A percentile compares a stretch with the other conserved stretches of the same genome.
Evolutionary conservation across 768 basidiomycete species (phyloP).

Genomic region (Xerocomus spinulosus): DNA sequence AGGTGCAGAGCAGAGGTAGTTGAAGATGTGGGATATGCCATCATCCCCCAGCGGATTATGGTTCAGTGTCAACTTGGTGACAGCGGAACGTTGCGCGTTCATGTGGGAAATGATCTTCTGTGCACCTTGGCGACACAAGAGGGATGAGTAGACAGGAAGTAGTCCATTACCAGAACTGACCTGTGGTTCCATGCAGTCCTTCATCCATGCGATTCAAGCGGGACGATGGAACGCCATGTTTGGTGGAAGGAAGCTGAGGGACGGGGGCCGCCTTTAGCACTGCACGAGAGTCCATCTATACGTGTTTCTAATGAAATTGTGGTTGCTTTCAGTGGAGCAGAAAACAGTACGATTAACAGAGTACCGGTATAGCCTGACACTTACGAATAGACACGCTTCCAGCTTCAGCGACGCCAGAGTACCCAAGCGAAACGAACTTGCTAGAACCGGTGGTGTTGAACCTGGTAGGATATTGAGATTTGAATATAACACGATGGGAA

Average conservation of each 20-base stretch:
- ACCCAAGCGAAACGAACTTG: too few relatives aligned
- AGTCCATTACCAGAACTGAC: constrained; percentile 8
- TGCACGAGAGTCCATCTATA: constrained; percentile 14
- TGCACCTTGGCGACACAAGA: constrained; percentile 41
- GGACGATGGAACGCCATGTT: constrained; percentile 6
- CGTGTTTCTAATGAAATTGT: too few relatives aligned
- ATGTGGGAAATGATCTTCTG: constrained; percentile 47
- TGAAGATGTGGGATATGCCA: constrained; percentile 51
- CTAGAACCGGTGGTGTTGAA: too few relatives aligned
- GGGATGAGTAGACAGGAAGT: neutral
- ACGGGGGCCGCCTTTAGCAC: neutral
- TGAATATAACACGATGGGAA: too few relatives aligned
- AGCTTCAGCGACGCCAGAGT: too few relatives aligned
- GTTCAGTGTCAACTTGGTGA: constrained; percentile 50
- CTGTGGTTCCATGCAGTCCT: constrained; percentile 20
- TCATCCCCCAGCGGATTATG: constrained; percentile 57
- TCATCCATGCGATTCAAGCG: constrained; percentile 17
- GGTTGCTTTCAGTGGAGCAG: too few relatives aligned
- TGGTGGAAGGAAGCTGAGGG: neutral
- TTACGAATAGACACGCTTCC: too few relatives aligned
- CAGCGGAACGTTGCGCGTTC: constrained; percentile 34
- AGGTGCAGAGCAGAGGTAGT: constrained; percentile 46
- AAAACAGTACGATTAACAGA: too few relatives aligned
- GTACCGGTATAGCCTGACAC: too few relatives aligned
- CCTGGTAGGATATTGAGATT: too few relatives aligned